Evolutionary conservation across 169 alveolate species (phyloP).

Genomic region (Haemoproteus tartakovskyi): DNA sequence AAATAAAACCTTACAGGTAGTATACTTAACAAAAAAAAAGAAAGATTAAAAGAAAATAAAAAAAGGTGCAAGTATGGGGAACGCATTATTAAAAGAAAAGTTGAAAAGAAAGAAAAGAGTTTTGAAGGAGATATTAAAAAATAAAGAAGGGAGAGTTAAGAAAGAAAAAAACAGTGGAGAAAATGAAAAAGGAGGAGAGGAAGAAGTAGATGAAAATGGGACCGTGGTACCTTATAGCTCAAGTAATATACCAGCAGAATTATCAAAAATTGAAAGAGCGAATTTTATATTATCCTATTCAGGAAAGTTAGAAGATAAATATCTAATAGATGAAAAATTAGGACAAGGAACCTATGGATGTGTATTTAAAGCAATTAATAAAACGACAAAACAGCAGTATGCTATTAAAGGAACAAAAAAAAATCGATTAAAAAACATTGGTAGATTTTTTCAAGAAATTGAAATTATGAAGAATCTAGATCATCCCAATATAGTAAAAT

Average conservation of each 20-base stretch:
- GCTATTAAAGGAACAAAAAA: slow-evolving; percentile 82
- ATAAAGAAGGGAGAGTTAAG: background rate
- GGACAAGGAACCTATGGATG: slow-evolving; percentile 86
- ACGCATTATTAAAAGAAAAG: no score
- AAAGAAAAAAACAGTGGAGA: background rate
- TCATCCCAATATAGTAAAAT: slow-evolving; percentile 90
- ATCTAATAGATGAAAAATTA: slow-evolving; percentile 65
- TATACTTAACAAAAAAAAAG: no score
- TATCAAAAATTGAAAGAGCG: slow-evolving; percentile 32
- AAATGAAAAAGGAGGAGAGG: no score
- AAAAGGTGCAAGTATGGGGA: no score
- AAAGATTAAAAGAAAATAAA: no score
- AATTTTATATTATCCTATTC: slow-evolving; percentile 69
- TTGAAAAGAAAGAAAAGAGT: no score
- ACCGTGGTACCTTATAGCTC: no score
- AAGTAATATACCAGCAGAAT: no score
- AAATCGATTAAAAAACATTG: slow-evolving; percentile 76
- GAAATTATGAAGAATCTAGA: slow-evolving; percentile 86
- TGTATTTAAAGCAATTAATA: slow-evolving; percentile 78
- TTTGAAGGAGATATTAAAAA: no score
- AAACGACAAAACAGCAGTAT: slow-evolving; percentile 54
- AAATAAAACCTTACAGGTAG: no score
- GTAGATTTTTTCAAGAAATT: slow-evolving; percentile 82
- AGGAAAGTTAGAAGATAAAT: slow-evolving; percentile 57
- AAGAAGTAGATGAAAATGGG: no score